Conservation (phyloP, 2,329 filamentous ascomycete genomes). For the Hypoxylon sp. region DNA sequence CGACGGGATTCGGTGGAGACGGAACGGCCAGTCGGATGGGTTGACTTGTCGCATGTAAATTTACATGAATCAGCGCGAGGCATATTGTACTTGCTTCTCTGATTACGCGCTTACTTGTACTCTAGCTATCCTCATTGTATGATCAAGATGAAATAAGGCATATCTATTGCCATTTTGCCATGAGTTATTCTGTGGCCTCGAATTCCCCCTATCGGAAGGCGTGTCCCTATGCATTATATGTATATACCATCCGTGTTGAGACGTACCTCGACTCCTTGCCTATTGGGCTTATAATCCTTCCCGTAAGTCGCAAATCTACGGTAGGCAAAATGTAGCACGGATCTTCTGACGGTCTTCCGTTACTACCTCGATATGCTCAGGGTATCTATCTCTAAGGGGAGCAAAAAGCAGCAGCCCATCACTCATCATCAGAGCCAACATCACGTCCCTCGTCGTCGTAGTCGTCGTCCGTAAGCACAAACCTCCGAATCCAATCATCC, state of each 20-base stretch:
- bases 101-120: slow-evolving; percentile 23
- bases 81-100: slow-evolving; percentile 14
- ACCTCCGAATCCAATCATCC: slow-evolving; percentile 51
- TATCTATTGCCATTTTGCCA: slow-evolving; percentile 5
- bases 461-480: slow-evolving; percentile 48
- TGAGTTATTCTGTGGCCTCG: no score
- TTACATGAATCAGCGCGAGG: slow-evolving; percentile 27
- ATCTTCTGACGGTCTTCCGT: not conserved
- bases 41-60: slow-evolving; percentile 18
- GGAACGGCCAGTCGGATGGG: slow-evolving; percentile 3
- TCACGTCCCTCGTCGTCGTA: slow-evolving; percentile 52
- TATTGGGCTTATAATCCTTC: not conserved
- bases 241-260: not conserved
- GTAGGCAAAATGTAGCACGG: not conserved
- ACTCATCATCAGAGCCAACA: slow-evolving; percentile 49
- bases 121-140: slow-evolving; percentile 31
- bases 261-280: not conserved
- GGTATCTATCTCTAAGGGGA: slow-evolving; percentile 20
- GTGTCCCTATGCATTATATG: not conserved
- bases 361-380: not conserved
- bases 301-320: not conserved
- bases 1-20: not conserved
- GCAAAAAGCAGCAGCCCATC: not conserved
- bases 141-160: slow-evolving; percentile 22
- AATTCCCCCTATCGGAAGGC: no score